These are phyloP conservation scores for Aspergillus sp. DNA, from an alignment of 2,329 filamentous ascomycete genomes.

Conservation along the genomic window DNA sequence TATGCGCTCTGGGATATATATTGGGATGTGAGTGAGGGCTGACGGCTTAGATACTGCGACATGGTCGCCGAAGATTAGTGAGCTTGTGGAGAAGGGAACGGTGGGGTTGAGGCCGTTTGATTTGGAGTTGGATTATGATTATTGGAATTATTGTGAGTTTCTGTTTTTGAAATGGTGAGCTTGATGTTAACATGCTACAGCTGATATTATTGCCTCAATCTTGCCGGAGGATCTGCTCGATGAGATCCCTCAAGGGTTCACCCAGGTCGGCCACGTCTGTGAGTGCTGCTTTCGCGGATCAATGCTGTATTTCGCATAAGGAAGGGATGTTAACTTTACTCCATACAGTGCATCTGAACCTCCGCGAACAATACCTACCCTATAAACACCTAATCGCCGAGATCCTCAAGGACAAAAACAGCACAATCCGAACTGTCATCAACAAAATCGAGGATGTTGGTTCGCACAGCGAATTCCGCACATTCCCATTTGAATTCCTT, in stretches of 20 bases:
- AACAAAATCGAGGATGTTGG: slow-evolving; percentile 93
- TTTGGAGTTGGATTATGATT: slow-evolving; percentile 70
- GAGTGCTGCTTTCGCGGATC: slow-evolving; percentile 23
- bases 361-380: slow-evolving; percentile 72
- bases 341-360: slow-evolving; percentile 72
- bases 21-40: slow-evolving; percentile 4
- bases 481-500: slow-evolving; percentile 87
- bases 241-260: slow-evolving; percentile 80
- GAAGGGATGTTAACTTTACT: slow-evolving; percentile 4
- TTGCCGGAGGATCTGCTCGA: slow-evolving; percentile 72
- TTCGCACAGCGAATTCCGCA: slow-evolving; percentile 75
- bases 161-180: background rate
- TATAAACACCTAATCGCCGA: slow-evolving; percentile 83
- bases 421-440: slow-evolving; percentile 75
- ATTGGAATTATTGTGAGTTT: slow-evolving; percentile 71
- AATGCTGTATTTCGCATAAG: background rate
- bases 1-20: slow-evolving; percentile 11
- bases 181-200: slow-evolving; percentile 32
- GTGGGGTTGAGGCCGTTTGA: slow-evolving; percentile 69
- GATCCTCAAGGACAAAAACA: slow-evolving; percentile 85
- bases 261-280: slow-evolving; percentile 81
- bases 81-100: slow-evolving; percentile 62
- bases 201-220: slow-evolving; percentile 75
- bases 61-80: slow-evolving; percentile 64
- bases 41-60: slow-evolving; percentile 56